Evolutionary conservation across 768 basidiomycete species (phyloP).

Genomic region (Mycena rosella): DNA sequence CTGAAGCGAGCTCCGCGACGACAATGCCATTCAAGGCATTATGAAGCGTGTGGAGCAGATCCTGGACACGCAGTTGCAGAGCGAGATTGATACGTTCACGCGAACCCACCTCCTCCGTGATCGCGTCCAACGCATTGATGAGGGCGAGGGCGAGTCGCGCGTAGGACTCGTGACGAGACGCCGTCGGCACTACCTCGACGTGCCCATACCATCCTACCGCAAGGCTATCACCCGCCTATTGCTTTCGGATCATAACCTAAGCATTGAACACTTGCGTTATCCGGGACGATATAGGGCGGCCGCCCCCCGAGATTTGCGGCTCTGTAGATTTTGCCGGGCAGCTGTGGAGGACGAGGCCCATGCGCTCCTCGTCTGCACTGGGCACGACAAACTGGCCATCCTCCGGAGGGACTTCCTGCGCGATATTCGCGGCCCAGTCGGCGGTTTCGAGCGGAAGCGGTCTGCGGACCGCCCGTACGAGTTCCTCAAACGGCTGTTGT

Average conservation of each 20-base stretch:
- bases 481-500: no score
- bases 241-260: conserved; percentile 3
- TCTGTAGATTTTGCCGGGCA: neutral
- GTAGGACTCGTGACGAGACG: conserved; percentile 1
- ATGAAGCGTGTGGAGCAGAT: neutral
- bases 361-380: neutral
- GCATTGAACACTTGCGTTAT: conserved; percentile 6
- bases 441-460: no score
- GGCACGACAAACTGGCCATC: no score
- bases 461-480: no score
- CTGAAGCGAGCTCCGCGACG: neutral
- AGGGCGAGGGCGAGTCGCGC: neutral
- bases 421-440: no score
- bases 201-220: conserved; percentile 2
- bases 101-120: neutral
- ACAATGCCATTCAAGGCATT: neutral
- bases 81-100: no score
- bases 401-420: no score
- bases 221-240: neutral
- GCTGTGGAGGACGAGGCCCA: conserved; percentile 6
- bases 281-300: no score
- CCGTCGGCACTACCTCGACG: conserved; percentile 12
- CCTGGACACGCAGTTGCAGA: conserved; percentile 4
- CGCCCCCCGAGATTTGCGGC: neutral
- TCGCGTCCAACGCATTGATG: neutral